Conservation (phyloP, 495 filamentous ascomycete genomes). For the Aspergillus steynii region DNA sequence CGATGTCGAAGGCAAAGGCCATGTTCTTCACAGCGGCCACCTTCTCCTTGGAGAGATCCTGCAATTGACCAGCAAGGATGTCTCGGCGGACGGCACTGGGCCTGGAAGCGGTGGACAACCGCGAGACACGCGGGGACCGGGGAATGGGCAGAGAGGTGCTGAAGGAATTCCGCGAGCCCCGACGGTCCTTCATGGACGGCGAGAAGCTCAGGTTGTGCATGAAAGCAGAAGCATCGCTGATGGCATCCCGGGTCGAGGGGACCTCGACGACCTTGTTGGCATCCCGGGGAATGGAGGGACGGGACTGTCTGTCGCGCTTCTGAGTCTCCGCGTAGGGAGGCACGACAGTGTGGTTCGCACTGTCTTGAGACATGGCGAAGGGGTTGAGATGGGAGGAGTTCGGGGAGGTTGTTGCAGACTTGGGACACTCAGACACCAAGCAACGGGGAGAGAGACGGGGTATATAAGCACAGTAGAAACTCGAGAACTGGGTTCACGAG, state of each 20-base stretch:
- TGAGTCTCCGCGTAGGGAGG: not conserved
- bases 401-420: not conserved
- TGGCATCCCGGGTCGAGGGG: constrained; percentile 67
- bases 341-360: not conserved
- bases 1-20: constrained; percentile 91
- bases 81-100: constrained; percentile 59
- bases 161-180: constrained; percentile 77
- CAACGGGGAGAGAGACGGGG: not conserved
- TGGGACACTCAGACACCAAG: not conserved
- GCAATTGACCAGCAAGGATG: constrained; percentile 69
- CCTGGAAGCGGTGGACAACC: constrained; percentile 56
- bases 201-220: constrained; percentile 72
- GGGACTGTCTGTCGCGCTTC: constrained; percentile 5
- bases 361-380: not conserved
- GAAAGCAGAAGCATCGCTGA: constrained; percentile 66
- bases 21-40: constrained; percentile 65
- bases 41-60: constrained; percentile 70
- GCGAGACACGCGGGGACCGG: constrained; percentile 66
- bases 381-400: not conserved
- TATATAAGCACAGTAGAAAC: not conserved
- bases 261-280: constrained; percentile 64
- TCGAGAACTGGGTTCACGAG: not conserved
- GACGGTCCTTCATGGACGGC: constrained; percentile 65
- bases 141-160: constrained; percentile 76
- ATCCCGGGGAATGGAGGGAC: constrained; percentile 50